Evolutionary conservation across 495 filamentous ascomycete species (phyloP).

Genomic region (Penicillium parvum): DNA sequence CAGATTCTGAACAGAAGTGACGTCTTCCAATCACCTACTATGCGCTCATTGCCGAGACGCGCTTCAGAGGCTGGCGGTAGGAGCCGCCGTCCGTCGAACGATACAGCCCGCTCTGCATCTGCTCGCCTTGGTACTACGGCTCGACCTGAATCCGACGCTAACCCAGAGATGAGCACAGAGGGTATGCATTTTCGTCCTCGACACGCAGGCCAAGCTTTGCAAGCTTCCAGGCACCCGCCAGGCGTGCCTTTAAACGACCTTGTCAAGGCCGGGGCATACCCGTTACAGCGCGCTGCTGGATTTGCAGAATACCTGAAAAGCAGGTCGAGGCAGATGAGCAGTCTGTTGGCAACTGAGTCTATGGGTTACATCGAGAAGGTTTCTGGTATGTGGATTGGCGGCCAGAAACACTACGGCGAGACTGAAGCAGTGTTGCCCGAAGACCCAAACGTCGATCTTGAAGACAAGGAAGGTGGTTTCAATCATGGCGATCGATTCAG

Average conservation of each 20-base stretch:
- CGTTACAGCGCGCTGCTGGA: slow-evolving; percentile 78
- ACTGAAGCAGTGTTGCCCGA: slow-evolving; percentile 63
- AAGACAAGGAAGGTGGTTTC: slow-evolving; percentile 56
- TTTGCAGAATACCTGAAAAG: slow-evolving; percentile 79
- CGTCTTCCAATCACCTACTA: slow-evolving; percentile 83
- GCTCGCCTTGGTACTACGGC: slow-evolving; percentile 8
- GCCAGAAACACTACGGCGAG: slow-evolving; percentile 82
- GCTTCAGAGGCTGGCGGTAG: slow-evolving; percentile 24
- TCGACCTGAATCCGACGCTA: background rate
- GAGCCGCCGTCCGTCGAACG: slow-evolving; percentile 37
- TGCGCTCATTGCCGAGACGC: slow-evolving; percentile 41
- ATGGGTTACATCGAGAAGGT: slow-evolving; percentile 98
- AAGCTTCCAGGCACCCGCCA: slow-evolving; percentile 2
- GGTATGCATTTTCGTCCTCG: slow-evolving; percentile 12
- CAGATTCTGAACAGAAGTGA: slow-evolving; percentile 84
- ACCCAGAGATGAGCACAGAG: slow-evolving; percentile 6
- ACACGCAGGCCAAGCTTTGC: slow-evolving; percentile 18
- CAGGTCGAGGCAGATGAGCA: slow-evolving; percentile 76
- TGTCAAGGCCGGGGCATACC: slow-evolving; percentile 70
- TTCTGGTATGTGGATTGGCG: slow-evolving; percentile 94
- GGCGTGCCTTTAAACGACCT: slow-evolving; percentile 43
- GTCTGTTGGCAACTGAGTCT: slow-evolving; percentile 80
- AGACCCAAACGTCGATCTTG: slow-evolving; percentile 57
- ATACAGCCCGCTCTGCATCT: slow-evolving; percentile 35
- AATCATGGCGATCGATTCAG: slow-evolving; percentile 76